Evolutionary conservation across 169 alveolate genomes (phyloP), one percentile per base, ranked within the genome.

Genomic region (Eimeria praecox): DNA sequence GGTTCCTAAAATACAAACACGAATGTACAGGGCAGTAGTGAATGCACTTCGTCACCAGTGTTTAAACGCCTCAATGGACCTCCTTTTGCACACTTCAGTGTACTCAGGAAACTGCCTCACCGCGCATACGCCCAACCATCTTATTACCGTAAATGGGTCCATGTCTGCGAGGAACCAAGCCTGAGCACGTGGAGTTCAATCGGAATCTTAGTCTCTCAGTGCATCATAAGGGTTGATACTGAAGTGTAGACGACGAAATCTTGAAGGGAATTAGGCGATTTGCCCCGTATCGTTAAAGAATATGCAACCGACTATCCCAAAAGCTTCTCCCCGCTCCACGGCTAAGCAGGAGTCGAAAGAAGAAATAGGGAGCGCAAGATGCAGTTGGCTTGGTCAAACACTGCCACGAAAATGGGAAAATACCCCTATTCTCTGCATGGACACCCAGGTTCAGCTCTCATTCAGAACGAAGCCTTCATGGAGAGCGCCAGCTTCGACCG

Each of bases 101-200:
- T 1, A 33, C 0, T 18, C 30, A 35, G 16, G 8, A 14, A 9
- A 30, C 0, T 49, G 77, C 33, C 94, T 87, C 83, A 87, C 94
- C 83, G 82, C 66, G 40, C 94, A 87, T 14, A 87, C 94, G 2
- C 94, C 94, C n/a, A 87, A 22, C 94, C 94, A 87, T 59, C 64
- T 87, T 33, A 64, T 69, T 38, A 87, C 22, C 44, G 94, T 64
- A 64, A 87, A 42, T 40, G 94, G 94, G 94, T 87, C 94, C 94
- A 87, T 87, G 27, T 56, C 20, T 38, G 30, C 59, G 62, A 59
- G 3, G 2, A 86, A 59, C 52, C 1, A 49, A 83, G 52, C 54
- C 6, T 33, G 18, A 14, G 49, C 49, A 3, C 38, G 33, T 33
- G 52, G 54, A 20, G 30, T 33, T 38, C 6, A 73, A 0, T 35